Evolutionary conservation across 1,139 yeast genomes (phyloP).

Genomic region (Scheffersomyces quercinus): DNA sequence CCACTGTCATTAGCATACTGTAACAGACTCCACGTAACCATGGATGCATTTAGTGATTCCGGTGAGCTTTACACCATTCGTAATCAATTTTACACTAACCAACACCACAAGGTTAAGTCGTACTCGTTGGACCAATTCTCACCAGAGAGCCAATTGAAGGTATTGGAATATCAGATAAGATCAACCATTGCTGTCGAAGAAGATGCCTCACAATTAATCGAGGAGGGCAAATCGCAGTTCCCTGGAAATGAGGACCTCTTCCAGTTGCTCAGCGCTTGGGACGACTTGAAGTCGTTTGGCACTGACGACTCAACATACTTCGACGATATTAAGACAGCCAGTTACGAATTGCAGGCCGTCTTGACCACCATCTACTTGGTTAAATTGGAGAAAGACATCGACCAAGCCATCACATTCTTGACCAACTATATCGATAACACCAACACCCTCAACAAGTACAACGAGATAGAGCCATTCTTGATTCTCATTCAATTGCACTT

Average conservation of each 20-base stretch:
- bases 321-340: constrained; percentile 35
- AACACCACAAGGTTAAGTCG: constrained; percentile 38
- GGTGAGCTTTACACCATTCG: constrained; percentile 46
- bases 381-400: constrained; percentile 37
- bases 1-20: neutral
- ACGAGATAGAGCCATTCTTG: constrained; percentile 48
- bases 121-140: constrained; percentile 37
- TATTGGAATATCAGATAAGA: constrained; percentile 44
- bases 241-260: constrained; percentile 40
- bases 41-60: constrained; percentile 43
- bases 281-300: constrained; percentile 46
- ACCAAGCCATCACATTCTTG: constrained; percentile 40
- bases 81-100: constrained; percentile 50
- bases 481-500: constrained; percentile 45
- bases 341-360: constrained; percentile 41
- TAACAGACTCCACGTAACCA: constrained; percentile 13
- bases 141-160: constrained; percentile 38
- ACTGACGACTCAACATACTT: constrained; percentile 27
- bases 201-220: constrained; percentile 45
- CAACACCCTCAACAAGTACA: constrained; percentile 13
- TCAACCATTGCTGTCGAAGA: constrained; percentile 41
- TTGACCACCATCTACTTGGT: constrained; percentile 46
- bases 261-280: constrained; percentile 42
- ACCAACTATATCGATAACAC: constrained; percentile 15
- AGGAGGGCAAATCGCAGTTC: constrained; percentile 34